phyloP scores from a whole-genome alignment of 257 asterid species.

The Paraleonurus japonicus region DNA sequence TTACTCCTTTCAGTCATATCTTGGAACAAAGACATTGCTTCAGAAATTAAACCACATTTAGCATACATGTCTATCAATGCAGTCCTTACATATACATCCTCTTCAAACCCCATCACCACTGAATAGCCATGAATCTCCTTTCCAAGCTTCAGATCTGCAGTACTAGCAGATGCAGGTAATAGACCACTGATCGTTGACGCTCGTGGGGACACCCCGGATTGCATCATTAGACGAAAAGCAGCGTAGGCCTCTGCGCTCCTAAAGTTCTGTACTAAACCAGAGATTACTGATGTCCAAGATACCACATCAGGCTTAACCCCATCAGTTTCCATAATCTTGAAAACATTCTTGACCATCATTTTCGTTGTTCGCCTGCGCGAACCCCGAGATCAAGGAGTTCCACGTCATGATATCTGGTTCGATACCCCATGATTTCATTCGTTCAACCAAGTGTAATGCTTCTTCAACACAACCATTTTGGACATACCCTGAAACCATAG shows the following conservation, averaged over 20 bases:
- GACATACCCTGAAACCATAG: slow-evolving; percentile 65
- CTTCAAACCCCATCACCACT: slow-evolving; percentile 41
- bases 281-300: slow-evolving; percentile 69
- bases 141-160: slow-evolving; percentile 54
- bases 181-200: slow-evolving; percentile 60
- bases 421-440: slow-evolving; percentile 42
- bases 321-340: slow-evolving; percentile 36
- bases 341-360: slow-evolving; percentile 35
- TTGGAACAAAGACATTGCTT: slow-evolving; percentile 45
- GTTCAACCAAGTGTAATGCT: slow-evolving; percentile 44
- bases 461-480: slow-evolving; percentile 34
- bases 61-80: slow-evolving; percentile 75
- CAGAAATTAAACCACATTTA: slow-evolving; percentile 58
- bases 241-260: slow-evolving; percentile 41
- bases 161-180: slow-evolving; percentile 60
- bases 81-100: slow-evolving; percentile 54
- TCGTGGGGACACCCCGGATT: slow-evolving; percentile 42
- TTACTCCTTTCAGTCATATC: slow-evolving; percentile 42
- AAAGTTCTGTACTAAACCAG: slow-evolving; percentile 67
- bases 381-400: slow-evolving; percentile 68
- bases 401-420: slow-evolving; percentile 59
- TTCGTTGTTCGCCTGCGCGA: slow-evolving; percentile 53
- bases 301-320: slow-evolving; percentile 64
- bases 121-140: slow-evolving; percentile 69
- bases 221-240: slow-evolving; percentile 48